Conservation (phyloP, 1,284 basidiomycete species). For the Ganoderma sinense region DNA sequence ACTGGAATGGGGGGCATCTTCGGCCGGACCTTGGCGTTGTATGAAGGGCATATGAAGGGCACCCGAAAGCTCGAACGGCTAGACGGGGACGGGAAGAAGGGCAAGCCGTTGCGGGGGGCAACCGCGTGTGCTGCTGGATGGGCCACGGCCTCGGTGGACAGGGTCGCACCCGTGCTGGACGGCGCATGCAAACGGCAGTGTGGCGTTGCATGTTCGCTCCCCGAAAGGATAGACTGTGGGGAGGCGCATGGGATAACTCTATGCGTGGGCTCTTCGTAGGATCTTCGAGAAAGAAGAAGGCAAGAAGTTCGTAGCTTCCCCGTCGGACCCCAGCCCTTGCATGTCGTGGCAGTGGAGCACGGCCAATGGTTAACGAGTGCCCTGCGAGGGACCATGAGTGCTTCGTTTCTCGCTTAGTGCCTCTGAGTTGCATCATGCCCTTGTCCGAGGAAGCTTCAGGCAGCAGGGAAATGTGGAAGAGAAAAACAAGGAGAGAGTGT, state of each 20-base stretch:
- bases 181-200: neutral
- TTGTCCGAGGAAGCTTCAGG: neutral
- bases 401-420: neutral
- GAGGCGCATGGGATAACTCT: neutral
- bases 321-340: slow-evolving; percentile 2
- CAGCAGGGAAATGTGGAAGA: neutral
- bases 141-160: neutral
- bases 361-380: neutral
- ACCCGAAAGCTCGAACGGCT: too few relatives aligned
- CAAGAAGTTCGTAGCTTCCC: slow-evolving; percentile 10
- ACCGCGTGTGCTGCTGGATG: neutral
- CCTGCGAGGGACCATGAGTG: neutral
- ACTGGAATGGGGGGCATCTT: neutral
- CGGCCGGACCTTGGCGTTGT: neutral
- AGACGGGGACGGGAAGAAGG: too few relatives aligned
- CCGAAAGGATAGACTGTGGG: neutral
- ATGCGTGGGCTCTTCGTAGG: neutral
- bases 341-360: neutral
- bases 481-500: neutral
- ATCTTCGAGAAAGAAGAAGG: slow-evolving; percentile 21
- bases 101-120: neutral
- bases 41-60: neutral
- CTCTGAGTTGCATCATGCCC: neutral
- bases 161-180: neutral
- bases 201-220: neutral